Percentiles rank a stretch among this genome's conserved stretches.
These are phyloP conservation scores for Epichloe gansuensis DNA, from an alignment of 2,329 filamentous ascomycete genomes.

Conservation along the genomic window DNA sequence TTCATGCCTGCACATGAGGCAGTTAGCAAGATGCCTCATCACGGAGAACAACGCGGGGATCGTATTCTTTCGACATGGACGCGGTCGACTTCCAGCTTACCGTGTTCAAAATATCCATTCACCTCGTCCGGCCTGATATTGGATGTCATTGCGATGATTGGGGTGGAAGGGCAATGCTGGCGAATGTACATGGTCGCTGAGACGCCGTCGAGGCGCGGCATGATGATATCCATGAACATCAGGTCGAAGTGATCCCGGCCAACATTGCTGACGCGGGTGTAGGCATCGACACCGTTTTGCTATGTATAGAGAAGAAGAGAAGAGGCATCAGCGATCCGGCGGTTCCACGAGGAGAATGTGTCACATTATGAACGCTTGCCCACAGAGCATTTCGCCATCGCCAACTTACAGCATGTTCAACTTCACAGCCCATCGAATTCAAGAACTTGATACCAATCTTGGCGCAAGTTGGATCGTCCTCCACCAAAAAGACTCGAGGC, in stretches of 20 bases:
- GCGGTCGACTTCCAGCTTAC: conserved; percentile 37
- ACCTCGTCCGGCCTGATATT: conserved; percentile 96
- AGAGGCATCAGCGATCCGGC: conserved; percentile 8
- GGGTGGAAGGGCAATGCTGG: conserved; percentile 68
- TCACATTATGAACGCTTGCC: background rate
- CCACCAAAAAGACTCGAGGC: conserved; percentile 80
- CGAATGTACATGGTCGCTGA: conserved; percentile 89
- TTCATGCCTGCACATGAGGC: conserved; percentile 65
- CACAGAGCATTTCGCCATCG: background rate
- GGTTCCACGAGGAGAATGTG: background rate
- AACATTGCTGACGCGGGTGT: conserved; percentile 59
- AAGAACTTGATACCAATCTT: conserved; percentile 58
- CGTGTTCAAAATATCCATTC: conserved; percentile 92
- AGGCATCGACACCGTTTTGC: conserved; percentile 76
- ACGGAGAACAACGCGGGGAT: no score
- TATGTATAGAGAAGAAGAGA: conserved; percentile 5
- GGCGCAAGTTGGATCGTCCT: conserved; percentile 61
- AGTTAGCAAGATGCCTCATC: background rate
- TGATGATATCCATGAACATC: conserved; percentile 90
- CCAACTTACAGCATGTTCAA: conserved; percentile 51
- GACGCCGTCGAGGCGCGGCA: conserved; percentile 91
- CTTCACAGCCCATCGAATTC: conserved; percentile 50
- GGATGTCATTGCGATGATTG: conserved; percentile 97
- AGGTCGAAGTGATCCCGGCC: conserved; percentile 44
- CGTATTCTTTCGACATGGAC: no score